Percentiles rank a stretch among this genome's conserved stretches.
phyloP scores from a whole-genome alignment of 2,329 filamentous ascomycete species.

The Arthrobotrys sphaeroides region DNA sequence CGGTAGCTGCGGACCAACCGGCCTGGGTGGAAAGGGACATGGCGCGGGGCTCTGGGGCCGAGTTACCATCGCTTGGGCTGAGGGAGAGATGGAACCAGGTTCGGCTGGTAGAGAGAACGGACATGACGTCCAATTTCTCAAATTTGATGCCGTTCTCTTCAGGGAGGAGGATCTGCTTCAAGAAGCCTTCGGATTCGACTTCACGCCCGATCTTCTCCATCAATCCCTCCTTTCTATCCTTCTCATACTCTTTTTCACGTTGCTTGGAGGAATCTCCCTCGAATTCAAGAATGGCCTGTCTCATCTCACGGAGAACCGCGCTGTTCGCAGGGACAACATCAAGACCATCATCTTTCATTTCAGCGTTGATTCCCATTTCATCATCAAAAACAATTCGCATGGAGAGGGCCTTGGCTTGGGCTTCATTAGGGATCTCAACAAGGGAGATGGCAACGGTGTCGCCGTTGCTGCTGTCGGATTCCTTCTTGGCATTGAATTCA shows the following conservation, averaged over 20 bases:
- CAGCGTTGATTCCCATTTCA: conserved; percentile 86
- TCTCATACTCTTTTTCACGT: conserved; percentile 77
- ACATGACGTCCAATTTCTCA: conserved; percentile 76
- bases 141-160: conserved; percentile 72
- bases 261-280: conserved; percentile 73
- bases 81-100: conserved; percentile 94
- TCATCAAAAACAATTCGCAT: conserved; percentile 94
- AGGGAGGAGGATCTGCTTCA: conserved; percentile 84
- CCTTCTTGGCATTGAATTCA: conserved; percentile 74
- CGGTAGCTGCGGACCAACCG: conserved; percentile 89
- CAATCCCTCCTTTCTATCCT: conserved; percentile 82
- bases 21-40: conserved; percentile 72
- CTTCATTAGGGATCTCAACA: conserved; percentile 81
- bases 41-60: conserved; percentile 70
- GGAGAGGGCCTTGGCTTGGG: conserved; percentile 84
- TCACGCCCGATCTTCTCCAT: conserved; percentile 88
- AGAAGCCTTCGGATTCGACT: conserved; percentile 80
- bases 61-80: conserved; percentile 83
- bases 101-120: conserved; percentile 80
- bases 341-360: conserved; percentile 96
- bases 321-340: conserved; percentile 77
- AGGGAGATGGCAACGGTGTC: conserved; percentile 91
- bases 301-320: conserved; percentile 87
- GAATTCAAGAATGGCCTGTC: conserved; percentile 80
- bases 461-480: conserved; percentile 73